Base-by-base conservation (phyloP, 2,329 filamentous ascomycete species). In the Penicillium sp. region DNA sequence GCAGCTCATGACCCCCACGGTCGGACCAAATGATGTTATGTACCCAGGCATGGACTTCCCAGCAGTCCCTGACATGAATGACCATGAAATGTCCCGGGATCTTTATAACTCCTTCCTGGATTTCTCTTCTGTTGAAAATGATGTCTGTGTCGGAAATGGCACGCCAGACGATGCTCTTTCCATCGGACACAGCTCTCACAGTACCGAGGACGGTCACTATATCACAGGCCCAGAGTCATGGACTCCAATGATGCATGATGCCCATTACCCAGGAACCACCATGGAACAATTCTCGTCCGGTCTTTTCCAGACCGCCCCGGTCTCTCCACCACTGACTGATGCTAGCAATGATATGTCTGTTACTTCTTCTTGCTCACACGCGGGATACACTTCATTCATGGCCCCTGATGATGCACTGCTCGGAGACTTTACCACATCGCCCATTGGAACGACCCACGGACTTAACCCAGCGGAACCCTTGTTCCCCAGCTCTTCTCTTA, bases 261-360 rank as follows among this genome's bases (percentile, higher is more conserved):
- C 61, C 50, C 65, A 69, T 43, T 72, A 72, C 65, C 68, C 71
- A 49, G 67, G 69, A 65, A 68, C 72, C 44, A 61, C 68, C 34
- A 61, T 75, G 63, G 73, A 73, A 41, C 73, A 75, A 40, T 67
- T 72, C 45, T 66, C 68, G 33, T 66, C 72, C 29, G 67, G 66
- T 58, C 60, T 74, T 55, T 75, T 75, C 60, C 69, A 70, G 60
- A 65, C 72, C n/a, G 67, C 72, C 25, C 75, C 75, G 21, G 73
- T 76, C 53, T 77, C 75, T 53, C 75, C 75, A 48, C 75, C 75
- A 31, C 61, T 77, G 64, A 77, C 74, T 16, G 75, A 78, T 59
- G 70, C 71, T 38, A 75, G 72, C 61, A 72, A 75, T 71, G 74
- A 76, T 60, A 61, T 75, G 55, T 72, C 74, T 61, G 69, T 75